A percentile compares a stretch with the other conserved stretches of the same genome.
These are phyloP conservation scores for Leccinum ochraceum DNA, from an alignment of 768 basidiomycete species.

Conservation along the genomic window DNA sequence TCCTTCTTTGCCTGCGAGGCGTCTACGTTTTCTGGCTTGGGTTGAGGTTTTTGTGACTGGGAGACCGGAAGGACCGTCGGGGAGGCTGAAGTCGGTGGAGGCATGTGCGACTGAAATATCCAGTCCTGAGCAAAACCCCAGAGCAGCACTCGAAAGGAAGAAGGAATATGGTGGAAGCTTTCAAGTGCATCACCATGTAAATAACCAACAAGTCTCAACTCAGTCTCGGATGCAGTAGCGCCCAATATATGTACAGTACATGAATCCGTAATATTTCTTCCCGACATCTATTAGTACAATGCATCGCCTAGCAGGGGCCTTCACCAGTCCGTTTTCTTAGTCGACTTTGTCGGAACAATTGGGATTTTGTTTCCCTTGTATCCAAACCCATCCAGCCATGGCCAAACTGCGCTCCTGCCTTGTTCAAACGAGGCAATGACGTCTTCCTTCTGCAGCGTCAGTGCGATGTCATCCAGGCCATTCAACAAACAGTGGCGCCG, in stretches of 20 bases:
- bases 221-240: constrained; percentile 21
- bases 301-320: not conserved
- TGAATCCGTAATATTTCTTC: not conserved
- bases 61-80: constrained; percentile 18
- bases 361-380: constrained; percentile 82
- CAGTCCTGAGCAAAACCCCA: constrained; percentile 1
- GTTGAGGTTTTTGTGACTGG: constrained; percentile 15
- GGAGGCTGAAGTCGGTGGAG: constrained; percentile 12
- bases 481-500: constrained; percentile 91
- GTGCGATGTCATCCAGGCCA: constrained; percentile 93
- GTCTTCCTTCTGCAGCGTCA: constrained; percentile 81
- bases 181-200: constrained; percentile 10
- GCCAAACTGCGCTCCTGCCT: constrained; percentile 76
- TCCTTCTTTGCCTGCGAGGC: constrained; percentile 19
- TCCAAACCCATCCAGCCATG: constrained; percentile 96
- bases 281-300: not conserved
- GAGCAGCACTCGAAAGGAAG: constrained; percentile 3
- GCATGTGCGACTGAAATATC: constrained; percentile 16
- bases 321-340: constrained; percentile 74
- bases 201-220: constrained; percentile 9
- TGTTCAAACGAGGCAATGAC: constrained; percentile 81
- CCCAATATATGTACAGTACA: not conserved
- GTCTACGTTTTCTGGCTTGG: constrained; percentile 13
- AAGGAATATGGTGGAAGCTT: not conserved
- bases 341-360: constrained; percentile 40